These are phyloP conservation scores for Ophiocordyceps camponoti-rufipedis DNA, from an alignment of 2,329 filamentous ascomycete genomes.

Conservation along the genomic window DNA sequence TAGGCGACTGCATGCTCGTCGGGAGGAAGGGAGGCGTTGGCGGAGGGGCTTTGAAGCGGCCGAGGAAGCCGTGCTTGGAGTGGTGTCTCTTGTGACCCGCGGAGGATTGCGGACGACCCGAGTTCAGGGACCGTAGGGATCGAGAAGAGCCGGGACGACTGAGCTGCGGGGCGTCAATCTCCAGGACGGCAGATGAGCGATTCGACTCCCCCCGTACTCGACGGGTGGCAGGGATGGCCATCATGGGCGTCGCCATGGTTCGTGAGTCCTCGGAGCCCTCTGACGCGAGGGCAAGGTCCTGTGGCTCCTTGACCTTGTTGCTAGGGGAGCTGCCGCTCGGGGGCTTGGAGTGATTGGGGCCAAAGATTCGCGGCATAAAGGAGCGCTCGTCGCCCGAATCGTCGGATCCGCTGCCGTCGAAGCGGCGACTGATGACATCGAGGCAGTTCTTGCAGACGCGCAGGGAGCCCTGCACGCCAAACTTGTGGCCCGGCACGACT, in stretches of 20 bases:
- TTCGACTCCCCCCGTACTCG: conserved; percentile 60
- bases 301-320: conserved; percentile 15
- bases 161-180: conserved; percentile 71
- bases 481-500: conserved; percentile 71
- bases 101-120: conserved; percentile 55
- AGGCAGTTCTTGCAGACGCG: conserved; percentile 89
- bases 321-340: conserved; percentile 11
- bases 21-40: conserved; percentile 8
- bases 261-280: conserved; percentile 27
- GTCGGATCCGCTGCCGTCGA: conserved; percentile 74
- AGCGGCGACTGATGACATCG: conserved; percentile 73
- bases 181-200: conserved; percentile 71
- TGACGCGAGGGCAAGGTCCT: conserved; percentile 21
- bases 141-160: conserved; percentile 86
- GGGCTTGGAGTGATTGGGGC: conserved; percentile 30
- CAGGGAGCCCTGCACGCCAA: conserved; percentile 69
- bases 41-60: conserved; percentile 46
- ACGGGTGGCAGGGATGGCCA: conserved; percentile 49
- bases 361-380: conserved; percentile 46
- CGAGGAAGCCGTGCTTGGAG: conserved; percentile 71
- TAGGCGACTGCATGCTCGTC: background rate
- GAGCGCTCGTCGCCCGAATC: conserved; percentile 67
- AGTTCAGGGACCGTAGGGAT: conserved; percentile 59
- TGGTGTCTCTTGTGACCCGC: conserved; percentile 64
- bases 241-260: conserved; percentile 48